Conservation (phyloP, 2,329 filamentous ascomycete species). For the Ophiocordyceps unilateralis region DNA sequence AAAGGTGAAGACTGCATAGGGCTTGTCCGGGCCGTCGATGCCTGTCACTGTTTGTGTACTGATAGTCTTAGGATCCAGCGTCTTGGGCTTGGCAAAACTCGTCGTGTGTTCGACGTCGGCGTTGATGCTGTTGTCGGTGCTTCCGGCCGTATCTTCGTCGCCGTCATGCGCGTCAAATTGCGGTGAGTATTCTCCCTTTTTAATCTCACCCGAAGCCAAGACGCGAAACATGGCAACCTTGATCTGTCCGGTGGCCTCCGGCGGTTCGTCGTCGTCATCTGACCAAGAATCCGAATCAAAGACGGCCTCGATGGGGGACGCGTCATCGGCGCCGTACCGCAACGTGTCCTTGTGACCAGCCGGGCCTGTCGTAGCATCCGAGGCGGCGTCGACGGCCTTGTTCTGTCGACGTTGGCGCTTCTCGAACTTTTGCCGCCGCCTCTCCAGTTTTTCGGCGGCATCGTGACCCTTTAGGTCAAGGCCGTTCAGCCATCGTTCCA, state of each 20-base stretch:
- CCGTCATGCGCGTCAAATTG: slow-evolving; percentile 96
- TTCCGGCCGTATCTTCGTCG: slow-evolving; percentile 50
- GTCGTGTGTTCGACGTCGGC: slow-evolving; percentile 91
- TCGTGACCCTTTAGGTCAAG: slow-evolving; percentile 89
- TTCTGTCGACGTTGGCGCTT: slow-evolving; percentile 49
- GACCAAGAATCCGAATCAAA: slow-evolving; percentile 58
- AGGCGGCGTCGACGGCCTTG: slow-evolving; percentile 15
- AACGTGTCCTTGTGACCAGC: slow-evolving; percentile 40
- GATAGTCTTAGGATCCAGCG: slow-evolving; percentile 88
- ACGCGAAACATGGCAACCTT: slow-evolving; percentile 95
- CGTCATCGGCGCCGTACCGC: slow-evolving; percentile 63
- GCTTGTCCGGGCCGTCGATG: slow-evolving; percentile 88
- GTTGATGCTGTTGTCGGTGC: slow-evolving; percentile 43
- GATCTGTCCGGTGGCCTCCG: slow-evolving; percentile 92
- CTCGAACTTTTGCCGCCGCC: slow-evolving; percentile 65
- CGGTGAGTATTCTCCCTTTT: slow-evolving; percentile 92
- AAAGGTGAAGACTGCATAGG: slow-evolving; percentile 94
- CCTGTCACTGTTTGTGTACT: slow-evolving; percentile 98
- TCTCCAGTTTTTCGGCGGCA: slow-evolving; percentile 76
- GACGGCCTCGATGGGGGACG: slow-evolving; percentile 54
- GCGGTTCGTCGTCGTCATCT: slow-evolving; percentile 70
- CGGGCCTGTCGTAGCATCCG: slow-evolving; percentile 22
- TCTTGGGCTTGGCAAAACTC: slow-evolving; percentile 92
- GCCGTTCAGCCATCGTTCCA: slow-evolving; percentile 93
- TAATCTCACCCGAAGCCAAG: slow-evolving; percentile 88